These are phyloP conservation scores for Phytophthora cactorum DNA, from an alignment of 352 stramenopile genomes.

Conservation along the genomic window DNA sequence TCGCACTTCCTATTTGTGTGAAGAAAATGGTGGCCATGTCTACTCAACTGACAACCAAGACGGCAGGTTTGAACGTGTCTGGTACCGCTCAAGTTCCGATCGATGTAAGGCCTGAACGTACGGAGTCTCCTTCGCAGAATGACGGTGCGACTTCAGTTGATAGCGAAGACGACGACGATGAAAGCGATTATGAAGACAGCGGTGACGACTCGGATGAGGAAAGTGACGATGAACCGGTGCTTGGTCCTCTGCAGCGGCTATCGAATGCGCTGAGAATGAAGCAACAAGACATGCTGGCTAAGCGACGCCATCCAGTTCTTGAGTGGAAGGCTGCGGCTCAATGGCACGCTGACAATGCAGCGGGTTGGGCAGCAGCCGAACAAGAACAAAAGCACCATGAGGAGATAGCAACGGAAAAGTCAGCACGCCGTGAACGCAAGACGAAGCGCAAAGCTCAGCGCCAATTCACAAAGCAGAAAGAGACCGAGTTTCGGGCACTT, in stretches of 20 bases:
- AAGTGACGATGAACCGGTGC: constrained; percentile 10
- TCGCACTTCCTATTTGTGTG: constrained; percentile 9
- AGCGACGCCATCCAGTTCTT: constrained; percentile 49
- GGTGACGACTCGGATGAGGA: constrained; percentile 47
- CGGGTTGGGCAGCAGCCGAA: constrained; percentile 32
- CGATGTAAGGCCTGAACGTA: constrained; percentile 3
- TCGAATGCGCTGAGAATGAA: constrained; percentile 38
- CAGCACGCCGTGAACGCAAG: constrained; percentile 48
- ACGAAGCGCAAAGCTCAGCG: constrained; percentile 52
- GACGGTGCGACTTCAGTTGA: constrained; percentile 16
- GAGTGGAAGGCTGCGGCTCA: constrained; percentile 56
- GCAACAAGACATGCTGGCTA: constrained; percentile 49
- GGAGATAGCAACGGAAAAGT: constrained; percentile 31
- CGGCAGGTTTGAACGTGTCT: background rate
- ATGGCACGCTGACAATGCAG: constrained; percentile 51
- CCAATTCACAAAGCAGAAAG: constrained; percentile 54
- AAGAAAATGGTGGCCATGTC: constrained; percentile 7
- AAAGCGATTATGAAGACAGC: constrained; percentile 41
- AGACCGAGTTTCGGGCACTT: constrained; percentile 49
- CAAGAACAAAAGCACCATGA: constrained; percentile 30
- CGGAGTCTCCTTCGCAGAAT: constrained; percentile 14
- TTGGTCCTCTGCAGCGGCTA: constrained; percentile 32
- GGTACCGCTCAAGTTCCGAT: background rate
- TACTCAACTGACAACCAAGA: background rate
- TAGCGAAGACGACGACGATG: constrained; percentile 33